Base-by-base conservation (phyloP, 1,284 basidiomycete genomes). In the Wallemia hederae region DNA sequence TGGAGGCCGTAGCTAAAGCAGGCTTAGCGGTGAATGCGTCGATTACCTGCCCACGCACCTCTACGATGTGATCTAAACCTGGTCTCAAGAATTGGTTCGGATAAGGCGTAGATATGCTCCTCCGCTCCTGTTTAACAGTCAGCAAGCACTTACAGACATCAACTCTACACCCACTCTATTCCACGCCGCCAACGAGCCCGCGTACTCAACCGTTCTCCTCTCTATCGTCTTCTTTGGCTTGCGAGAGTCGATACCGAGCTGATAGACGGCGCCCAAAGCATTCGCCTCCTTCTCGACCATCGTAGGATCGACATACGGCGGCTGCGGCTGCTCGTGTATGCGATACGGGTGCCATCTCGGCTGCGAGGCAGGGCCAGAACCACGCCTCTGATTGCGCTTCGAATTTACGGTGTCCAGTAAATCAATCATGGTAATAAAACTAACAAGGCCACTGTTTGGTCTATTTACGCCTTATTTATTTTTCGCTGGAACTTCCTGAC, bases 1-100 rank as follows among this genome's bases (percentile, higher is more conserved):
- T 0, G 92, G 83, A 1, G 91, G 91, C 27, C 97, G 75, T 26
- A 97, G 77, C 91, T 96, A 69, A 58, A 64, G 63, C 33, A 61
- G 64, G 60, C 61, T 59, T 63, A 17, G 39, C 5, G 11, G 39
- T 22, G 11, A 49, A 15, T 11, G 17, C 7, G 17, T 17, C 29
- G 17, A 31, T 17, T 7, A 7, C 29, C 29, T 7, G 7, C 7
- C 29, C 7, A 49, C 39, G 28, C 34, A 67, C 67, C 31, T 69
- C 65, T 59, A 68, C 65, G 26, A 68, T 61, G 57, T 65, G 67
- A 61, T 64, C 62, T 34, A 60, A 39, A 60, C 60, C 60, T 34
- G 62, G 62, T 22, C 60, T 59, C 27, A 63, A 60, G 28, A 63
- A 63, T 14, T 58, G 60, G 26, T 61, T 60, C 25, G 61, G 61